Conservation (phyloP, 2,329 filamentous ascomycete genomes). For the Hymenoscyphus occultus region DNA sequence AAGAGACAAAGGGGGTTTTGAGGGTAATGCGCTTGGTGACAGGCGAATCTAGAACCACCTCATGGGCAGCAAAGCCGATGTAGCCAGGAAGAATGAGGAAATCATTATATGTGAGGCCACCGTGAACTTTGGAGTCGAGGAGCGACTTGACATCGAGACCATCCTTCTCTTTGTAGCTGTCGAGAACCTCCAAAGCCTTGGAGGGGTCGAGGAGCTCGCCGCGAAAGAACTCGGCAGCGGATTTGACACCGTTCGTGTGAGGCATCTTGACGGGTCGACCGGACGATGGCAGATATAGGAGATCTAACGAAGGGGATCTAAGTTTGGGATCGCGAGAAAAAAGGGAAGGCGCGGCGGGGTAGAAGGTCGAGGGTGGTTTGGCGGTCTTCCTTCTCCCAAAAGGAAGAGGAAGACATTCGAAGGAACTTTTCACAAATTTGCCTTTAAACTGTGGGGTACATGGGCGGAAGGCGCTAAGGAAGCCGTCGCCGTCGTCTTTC, state of each 20-base stretch:
- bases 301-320: conserved; percentile 30
- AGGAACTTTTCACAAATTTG: conserved; percentile 21
- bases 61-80: conserved; percentile 93
- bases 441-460: conserved; percentile 8
- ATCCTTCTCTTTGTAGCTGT: conserved; percentile 77
- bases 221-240: conserved; percentile 48
- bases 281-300: background rate
- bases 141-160: conserved; percentile 84
- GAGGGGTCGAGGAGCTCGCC: conserved; percentile 65
- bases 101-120: conserved; percentile 97
- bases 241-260: conserved; percentile 63
- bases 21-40: conserved; percentile 93
- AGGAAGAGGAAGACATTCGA: conserved; percentile 38
- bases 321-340: conserved; percentile 36
- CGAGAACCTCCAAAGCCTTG: conserved; percentile 75
- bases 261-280: conserved; percentile 57
- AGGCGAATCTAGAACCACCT: conserved; percentile 83
- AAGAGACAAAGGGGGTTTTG: conserved; percentile 96
- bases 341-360: conserved; percentile 43
- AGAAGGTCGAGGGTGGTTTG: conserved; percentile 53
- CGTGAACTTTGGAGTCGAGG: conserved; percentile 86
- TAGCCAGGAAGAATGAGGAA: conserved; percentile 96
- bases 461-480: conserved; percentile 7
- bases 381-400: conserved; percentile 49
- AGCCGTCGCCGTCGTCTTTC: background rate